Conservation (phyloP, 176 grass and related monocot genomes). For the Olyra latifolia region DNA sequence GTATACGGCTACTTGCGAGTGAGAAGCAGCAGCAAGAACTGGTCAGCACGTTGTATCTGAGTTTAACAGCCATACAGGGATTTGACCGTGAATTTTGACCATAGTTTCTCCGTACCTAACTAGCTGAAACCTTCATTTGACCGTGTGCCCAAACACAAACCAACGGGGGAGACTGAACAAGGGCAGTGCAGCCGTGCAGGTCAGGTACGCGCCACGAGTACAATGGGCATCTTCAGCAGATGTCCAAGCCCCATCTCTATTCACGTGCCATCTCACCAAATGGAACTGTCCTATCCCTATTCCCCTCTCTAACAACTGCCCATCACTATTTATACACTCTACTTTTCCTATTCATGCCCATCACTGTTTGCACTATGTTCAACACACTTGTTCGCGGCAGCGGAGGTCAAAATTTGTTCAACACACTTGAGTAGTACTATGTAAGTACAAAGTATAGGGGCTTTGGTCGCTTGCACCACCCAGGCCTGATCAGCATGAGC, state of each 20-base stretch:
- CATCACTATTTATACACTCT: no score
- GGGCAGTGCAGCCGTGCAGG: neutral
- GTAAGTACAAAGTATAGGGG: no score
- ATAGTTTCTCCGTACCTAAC: slow-evolving; percentile 16
- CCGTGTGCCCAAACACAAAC: slow-evolving; percentile 18
- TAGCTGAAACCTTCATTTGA: neutral
- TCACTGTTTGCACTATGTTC: no score
- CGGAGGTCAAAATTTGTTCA: slow-evolving; percentile 18
- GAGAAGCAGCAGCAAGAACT: neutral
- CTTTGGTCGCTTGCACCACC: no score
- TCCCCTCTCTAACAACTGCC: no score
- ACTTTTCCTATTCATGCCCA: no score
- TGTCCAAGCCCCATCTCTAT: no score
- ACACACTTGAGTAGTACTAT: neutral
- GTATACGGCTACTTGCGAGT: neutral
- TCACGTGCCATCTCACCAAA: no score
- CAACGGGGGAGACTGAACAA: neutral
- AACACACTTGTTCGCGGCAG: slow-evolving; percentile 3
- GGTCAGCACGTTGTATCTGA: neutral
- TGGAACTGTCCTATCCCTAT: no score
- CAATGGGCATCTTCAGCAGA: no score
- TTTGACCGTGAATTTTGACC: slow-evolving; percentile 41
- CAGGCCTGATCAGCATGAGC: no score
- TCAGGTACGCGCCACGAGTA: slow-evolving; percentile 14
- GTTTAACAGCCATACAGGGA: slow-evolving; percentile 11